Base-by-base conservation (phyloP, 371 early-diverging fungal species). In the Saksenaea vasiformis region DNA sequence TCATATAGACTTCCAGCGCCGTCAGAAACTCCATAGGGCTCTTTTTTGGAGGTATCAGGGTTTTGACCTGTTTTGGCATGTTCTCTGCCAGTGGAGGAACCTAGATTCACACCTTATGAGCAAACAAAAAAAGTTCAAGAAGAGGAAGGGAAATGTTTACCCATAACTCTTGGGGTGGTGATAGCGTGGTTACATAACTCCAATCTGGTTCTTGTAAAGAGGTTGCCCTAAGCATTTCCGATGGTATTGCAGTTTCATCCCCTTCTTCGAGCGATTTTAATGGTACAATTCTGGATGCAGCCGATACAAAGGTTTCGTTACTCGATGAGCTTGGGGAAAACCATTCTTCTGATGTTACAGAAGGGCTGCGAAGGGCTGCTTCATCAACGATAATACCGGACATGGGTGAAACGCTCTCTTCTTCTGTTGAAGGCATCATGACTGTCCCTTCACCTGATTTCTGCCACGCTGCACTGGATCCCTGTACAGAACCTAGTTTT, bases 321-420 rank as follows among this genome's bases (percentile, higher is more conserved):
- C 1, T 7, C 11, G 56, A 13, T 11, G 14, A 17, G 56, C 13
- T 11, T 28, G 56, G 31, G 8, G 56, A 13, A 24, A 56, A 34
- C n/a, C 27, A 15, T 56, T 8, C 11, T 34, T n/a, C 34, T 14
- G 34, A 14, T 8, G 34, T 0, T 13, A 13, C 3, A 5, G 28
- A 28, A 17, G 56, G 17, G 11, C 31, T 34, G 17, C 11, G 9
- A 17, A 14, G 5, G 34, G 38, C 8, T 61, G 10, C 17, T 7
- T 35, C 51, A 11, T 27, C 61, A 22, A 61, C 37, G 7, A 53
- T 9, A 10, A 61, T 19, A 15, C 53, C 61, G 14, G 61, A 51
- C 31, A 31, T 7, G 4, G 31, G 31, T 4, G 31, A 31, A 31
- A 31, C 31, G n/a, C n/a, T n/a, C n/a, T n/a, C n/a, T n/a, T n/a